A percentile compares a stretch with the other conserved stretches of the same genome.
These are phyloP conservation scores for Solanum dulcamara DNA, from an alignment of 257 asterid genomes.

Conservation along the genomic window DNA sequence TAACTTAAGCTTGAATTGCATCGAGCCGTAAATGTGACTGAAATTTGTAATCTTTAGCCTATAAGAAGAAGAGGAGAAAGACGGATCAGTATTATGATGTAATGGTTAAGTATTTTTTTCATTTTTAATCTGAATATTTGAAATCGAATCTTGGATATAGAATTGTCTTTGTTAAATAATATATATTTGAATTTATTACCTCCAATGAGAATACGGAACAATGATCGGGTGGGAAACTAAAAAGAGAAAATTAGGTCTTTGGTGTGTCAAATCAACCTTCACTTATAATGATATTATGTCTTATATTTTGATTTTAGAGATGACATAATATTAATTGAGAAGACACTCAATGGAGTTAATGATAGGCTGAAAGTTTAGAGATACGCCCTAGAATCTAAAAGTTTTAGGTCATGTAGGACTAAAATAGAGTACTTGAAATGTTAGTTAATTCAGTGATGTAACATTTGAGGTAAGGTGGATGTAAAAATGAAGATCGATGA, in stretches of 20 bases:
- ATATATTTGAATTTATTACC: background rate
- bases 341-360: background rate
- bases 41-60: background rate
- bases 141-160: background rate
- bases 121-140: fast-evolving
- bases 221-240: background rate
- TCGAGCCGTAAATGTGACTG: background rate
- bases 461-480: background rate
- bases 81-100: background rate
- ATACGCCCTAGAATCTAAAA: background rate
- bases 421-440: background rate
- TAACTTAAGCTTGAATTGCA: background rate
- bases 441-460: background rate
- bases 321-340: background rate
- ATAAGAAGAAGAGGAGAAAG: background rate
- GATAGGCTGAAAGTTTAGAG: background rate
- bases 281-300: background rate
- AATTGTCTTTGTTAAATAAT: background rate
- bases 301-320: background rate
- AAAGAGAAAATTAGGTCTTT: background rate
- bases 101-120: background rate
- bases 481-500: background rate
- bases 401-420: background rate
- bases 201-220: background rate
- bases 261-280: background rate